phyloP scores from a whole-genome alignment of 1,139 yeast species.

The Debaryomyces psychrophilus region DNA sequence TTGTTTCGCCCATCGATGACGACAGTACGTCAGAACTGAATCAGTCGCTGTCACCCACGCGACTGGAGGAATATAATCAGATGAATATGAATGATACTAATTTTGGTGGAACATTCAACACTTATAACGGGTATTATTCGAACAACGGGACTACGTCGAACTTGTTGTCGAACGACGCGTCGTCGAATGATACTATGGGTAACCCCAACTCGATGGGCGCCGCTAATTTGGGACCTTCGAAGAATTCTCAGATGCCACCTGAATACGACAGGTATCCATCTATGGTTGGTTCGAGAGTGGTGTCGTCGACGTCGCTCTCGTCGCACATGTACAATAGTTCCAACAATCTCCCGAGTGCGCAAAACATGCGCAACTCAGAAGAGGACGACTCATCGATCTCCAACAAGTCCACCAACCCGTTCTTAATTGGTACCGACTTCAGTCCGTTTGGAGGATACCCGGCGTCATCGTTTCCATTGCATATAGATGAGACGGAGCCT shows the following conservation, averaged over 20 bases:
- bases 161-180: conserved; percentile 35
- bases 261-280: conserved; percentile 63
- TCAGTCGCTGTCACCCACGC: conserved; percentile 1
- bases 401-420: conserved; percentile 24
- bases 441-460: conserved; percentile 97
- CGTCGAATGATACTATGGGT: conserved; percentile 22
- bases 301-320: conserved; percentile 47
- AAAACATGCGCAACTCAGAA: conserved; percentile 4
- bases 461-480: conserved; percentile 81
- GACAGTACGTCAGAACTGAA: conserved; percentile 27
- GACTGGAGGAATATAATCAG: conserved; percentile 20
- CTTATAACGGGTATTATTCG: conserved; percentile 47
- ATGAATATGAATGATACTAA: conserved; percentile 22
- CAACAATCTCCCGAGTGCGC: background rate
- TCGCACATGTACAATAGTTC: conserved; percentile 25
- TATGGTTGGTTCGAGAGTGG: conserved; percentile 51
- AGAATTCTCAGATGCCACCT: conserved; percentile 44
- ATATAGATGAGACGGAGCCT: conserved; percentile 85
- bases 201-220: background rate
- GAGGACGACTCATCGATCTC: conserved; percentile 20
- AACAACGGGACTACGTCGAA: conserved; percentile 48
- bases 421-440: conserved; percentile 35
- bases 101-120: conserved; percentile 42
- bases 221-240: conserved; percentile 9
- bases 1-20: conserved; percentile 30